phyloP scores from a whole-genome alignment of 306 rosid species.

The Cicer pinnatifidum region DNA sequence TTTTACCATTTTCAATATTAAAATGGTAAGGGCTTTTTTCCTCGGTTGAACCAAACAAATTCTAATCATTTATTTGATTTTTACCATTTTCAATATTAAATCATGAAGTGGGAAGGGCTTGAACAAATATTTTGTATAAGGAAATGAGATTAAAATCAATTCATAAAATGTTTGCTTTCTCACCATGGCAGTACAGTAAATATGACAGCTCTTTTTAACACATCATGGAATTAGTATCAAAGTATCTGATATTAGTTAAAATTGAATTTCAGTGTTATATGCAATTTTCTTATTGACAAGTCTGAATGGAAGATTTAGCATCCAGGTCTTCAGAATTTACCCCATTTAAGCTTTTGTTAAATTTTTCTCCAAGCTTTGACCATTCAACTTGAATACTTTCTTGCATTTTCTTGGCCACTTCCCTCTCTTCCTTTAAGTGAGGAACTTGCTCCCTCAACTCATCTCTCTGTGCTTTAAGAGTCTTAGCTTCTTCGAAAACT shows the following conservation, averaged over 20 bases:
- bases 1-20: too few relatives aligned
- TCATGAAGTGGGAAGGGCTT: background rate
- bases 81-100: conserved; percentile 22
- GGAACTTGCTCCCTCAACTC: conserved; percentile 57
- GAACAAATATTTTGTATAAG: background rate
- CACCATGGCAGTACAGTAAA: conserved; percentile 28
- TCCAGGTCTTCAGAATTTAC: conserved; percentile 35
- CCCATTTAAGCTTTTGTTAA: conserved; percentile 40
- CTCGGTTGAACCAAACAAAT: too few relatives aligned
- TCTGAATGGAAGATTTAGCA: conserved; percentile 32
- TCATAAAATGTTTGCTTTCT: background rate
- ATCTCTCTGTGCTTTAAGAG: conserved; percentile 52
- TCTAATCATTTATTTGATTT: background rate
- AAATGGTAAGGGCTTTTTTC: too few relatives aligned
- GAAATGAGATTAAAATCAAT: conserved; percentile 28
- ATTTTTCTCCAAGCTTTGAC: conserved; percentile 56
- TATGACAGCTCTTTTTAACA: conserved; percentile 34
- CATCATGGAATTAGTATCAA: conserved; percentile 36
- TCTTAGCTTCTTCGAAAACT: conserved; percentile 54
- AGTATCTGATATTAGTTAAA: conserved; percentile 1
- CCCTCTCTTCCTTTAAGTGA: conserved; percentile 46
- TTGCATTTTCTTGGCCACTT: conserved; percentile 57
- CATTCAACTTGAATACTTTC: conserved; percentile 45
- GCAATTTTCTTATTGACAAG: conserved; percentile 36
- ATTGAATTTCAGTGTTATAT: conserved; percentile 39